Base-by-base conservation (phyloP, 371 early-diverging fungal genomes). In the Mucor lusitanicus region DNA sequence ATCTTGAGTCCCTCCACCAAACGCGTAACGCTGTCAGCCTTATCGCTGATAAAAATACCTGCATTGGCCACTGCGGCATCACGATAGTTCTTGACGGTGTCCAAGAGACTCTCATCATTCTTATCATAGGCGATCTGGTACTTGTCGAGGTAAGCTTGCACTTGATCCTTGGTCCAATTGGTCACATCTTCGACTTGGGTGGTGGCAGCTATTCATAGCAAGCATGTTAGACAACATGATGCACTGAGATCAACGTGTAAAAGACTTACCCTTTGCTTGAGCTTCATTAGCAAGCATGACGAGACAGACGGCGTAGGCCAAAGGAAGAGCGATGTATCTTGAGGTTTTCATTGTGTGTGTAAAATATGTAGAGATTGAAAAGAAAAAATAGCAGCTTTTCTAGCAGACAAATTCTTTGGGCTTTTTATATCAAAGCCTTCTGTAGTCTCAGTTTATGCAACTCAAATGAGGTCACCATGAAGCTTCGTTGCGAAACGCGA, bases 91-190 rank as follows among this genome's bases (percentile, higher is more conserved):
- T 73, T 68, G 28, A 73, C 78, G 11, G 77, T 80, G 11, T 74
- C 65, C 23, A 70, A 42, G 13, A 79, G 61, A 7, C 32, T 50
- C 23, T 64, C 35, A 15, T 77, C 70, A 13, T 75, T 66, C 39
- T 77, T 73, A 44, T 78, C 69, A 61, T 76, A 77, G 6, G 64
- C 50, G 61, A 83, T 80, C 27, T 76, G 67, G 39, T 76, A 73
- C 39, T 76, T 70, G 48, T 76, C 69, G 40, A 76, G 61, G 30
- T 70, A 76, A 9, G 65, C 60, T 37, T 67, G 70, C 13, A 71
- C 61, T 55, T 76, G 76, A 13, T 65, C 70, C 42, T 73, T 50
- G 0, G 70, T 73, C 76, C 76, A 76, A n/a, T 67, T 50, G n/a
- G 48, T 44, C 23, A 70, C 21, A 27, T 76, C 71, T 32, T 76